Conservation (phyloP, 805 yeast species). For the Lipomyces yamadae region DNA sequence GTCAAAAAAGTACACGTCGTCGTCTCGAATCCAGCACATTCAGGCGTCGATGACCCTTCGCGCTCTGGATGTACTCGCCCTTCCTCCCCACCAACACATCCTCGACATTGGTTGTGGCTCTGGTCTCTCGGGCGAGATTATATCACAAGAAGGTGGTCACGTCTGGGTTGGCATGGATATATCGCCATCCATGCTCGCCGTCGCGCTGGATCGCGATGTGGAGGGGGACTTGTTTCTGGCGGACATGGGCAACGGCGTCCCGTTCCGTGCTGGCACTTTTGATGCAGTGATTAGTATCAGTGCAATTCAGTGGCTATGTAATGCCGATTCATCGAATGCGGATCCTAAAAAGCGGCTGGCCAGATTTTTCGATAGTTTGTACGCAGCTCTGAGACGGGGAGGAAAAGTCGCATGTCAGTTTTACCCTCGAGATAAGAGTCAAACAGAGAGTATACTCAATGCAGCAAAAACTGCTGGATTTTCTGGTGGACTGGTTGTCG, state of each 20-base stretch:
- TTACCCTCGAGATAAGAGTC: conserved; percentile 89
- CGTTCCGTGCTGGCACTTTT: conserved; percentile 93
- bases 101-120: conserved; percentile 98
- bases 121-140: conserved; percentile 91
- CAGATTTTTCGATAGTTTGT: conserved; percentile 84
- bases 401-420: conserved; percentile 98
- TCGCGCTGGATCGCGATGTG: conserved; percentile 87
- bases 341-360: conserved; percentile 84
- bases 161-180: conserved; percentile 97
- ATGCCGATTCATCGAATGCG: conserved; percentile 81
- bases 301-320: conserved; percentile 97
- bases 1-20: conserved; percentile 84
- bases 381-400: conserved; percentile 84
- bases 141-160: conserved; percentile 85
- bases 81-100: conserved; percentile 68
- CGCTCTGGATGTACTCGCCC: conserved; percentile 82
- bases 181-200: conserved; percentile 92
- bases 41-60: conserved; percentile 97
- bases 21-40: conserved; percentile 96
- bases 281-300: conserved; percentile 96
- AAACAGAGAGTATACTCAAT: conserved; percentile 72
- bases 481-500: conserved; percentile 93
- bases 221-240: conserved; percentile 92
- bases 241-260: conserved; percentile 93
- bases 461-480: conserved; percentile 95